These are phyloP conservation scores for Cutaneotrichosporon sp. DNA, from an alignment of 1,284 basidiomycete species.

Conservation along the genomic window DNA sequence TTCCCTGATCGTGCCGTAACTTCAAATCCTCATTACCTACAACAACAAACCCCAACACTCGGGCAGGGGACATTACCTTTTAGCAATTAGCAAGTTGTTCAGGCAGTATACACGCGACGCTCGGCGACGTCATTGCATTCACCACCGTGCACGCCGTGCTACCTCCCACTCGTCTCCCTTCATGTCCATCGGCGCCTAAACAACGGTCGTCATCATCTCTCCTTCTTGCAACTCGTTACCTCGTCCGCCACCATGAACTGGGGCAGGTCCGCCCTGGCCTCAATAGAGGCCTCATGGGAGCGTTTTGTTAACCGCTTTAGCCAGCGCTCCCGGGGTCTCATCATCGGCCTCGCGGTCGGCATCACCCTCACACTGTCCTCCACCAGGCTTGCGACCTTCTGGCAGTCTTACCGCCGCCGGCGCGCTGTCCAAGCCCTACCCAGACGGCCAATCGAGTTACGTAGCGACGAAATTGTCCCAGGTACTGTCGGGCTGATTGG, in stretches of 20 bases:
- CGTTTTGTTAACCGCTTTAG: conserved; percentile 21
- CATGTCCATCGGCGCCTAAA: too few relatives aligned
- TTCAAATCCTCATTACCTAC: too few relatives aligned
- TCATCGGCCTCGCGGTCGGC: conserved; percentile 64
- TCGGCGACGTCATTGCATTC: too few relatives aligned
- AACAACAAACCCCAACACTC: too few relatives aligned
- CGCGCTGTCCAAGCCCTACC: conserved; percentile 45
- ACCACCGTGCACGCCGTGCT: too few relatives aligned
- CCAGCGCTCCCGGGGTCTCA: conserved; percentile 47
- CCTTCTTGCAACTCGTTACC: too few relatives aligned
- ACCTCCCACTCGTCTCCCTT: too few relatives aligned
- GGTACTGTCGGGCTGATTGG: conserved; percentile 81
- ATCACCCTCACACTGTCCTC: conserved; percentile 64
- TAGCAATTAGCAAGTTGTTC: too few relatives aligned
- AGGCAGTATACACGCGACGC: too few relatives aligned
- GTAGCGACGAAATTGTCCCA: conserved; percentile 62
- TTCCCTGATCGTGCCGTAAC: too few relatives aligned
- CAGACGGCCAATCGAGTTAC: conserved; percentile 64
- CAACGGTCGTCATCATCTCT: too few relatives aligned
- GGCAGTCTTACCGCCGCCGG: conserved; percentile 53
- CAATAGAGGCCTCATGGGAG: background rate
- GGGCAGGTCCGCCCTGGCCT: background rate
- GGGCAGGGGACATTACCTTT: too few relatives aligned
- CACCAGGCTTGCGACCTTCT: conserved; percentile 56
- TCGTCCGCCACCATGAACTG: background rate